A percentile compares a stretch with the other conserved stretches of the same genome.
These are phyloP conservation scores for Lyophyllum atratum DNA, from an alignment of 768 basidiomycete species.

Conservation along the genomic window DNA sequence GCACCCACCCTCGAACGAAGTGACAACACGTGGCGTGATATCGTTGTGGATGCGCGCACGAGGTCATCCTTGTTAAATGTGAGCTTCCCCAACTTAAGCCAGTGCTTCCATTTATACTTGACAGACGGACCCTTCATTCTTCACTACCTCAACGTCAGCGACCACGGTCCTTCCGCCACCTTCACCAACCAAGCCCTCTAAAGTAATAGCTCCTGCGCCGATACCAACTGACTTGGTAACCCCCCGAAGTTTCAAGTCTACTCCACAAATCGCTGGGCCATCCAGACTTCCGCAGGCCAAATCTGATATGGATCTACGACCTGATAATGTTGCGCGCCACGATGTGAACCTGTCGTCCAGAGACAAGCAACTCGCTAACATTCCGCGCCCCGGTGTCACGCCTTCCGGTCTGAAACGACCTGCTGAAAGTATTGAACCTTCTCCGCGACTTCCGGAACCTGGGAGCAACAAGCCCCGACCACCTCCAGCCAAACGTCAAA, in stretches of 20 bases:
- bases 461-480: slow-evolving; percentile 9
- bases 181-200: slow-evolving; percentile 16
- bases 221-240: slow-evolving; percentile 20
- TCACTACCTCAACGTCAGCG: slow-evolving; percentile 17
- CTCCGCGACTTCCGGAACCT: background rate
- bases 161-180: slow-evolving; percentile 17
- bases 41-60: slow-evolving; percentile 73
- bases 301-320: background rate
- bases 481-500: slow-evolving; percentile 38
- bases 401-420: slow-evolving; percentile 2
- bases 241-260: slow-evolving; percentile 18
- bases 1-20: slow-evolving; percentile 87
- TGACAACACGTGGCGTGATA: slow-evolving; percentile 75
- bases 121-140: slow-evolving; percentile 29
- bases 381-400: background rate
- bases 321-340: background rate
- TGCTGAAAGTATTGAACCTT: slow-evolving; percentile 5
- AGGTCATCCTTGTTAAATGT: slow-evolving; percentile 70
- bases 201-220: slow-evolving; percentile 7
- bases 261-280: slow-evolving; percentile 1
- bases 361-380: background rate
- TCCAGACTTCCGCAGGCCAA: slow-evolving; percentile 1
- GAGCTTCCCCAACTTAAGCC: background rate
- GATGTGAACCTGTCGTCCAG: background rate
- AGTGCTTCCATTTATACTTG: background rate